Evolutionary conservation across 2,329 filamentous ascomycete genomes (phyloP), one percentile per base, ranked within the genome.

Genomic region (Trichoderma koningii): DNA sequence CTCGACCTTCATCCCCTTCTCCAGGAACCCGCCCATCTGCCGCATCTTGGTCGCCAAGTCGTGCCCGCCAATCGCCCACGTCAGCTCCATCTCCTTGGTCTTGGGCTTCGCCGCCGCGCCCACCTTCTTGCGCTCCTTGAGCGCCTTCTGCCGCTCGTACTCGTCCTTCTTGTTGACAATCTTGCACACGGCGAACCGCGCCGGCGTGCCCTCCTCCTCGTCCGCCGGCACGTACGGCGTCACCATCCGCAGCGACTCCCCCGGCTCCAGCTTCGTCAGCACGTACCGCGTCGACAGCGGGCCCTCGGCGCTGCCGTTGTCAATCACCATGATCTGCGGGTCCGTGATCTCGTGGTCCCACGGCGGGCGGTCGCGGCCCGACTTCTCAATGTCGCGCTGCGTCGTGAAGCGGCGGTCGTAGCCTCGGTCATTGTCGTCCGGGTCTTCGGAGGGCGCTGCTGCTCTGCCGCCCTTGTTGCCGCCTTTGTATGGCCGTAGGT

Each of bases 81-180:
- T 94, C 71, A 98, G 71, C 78, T 97, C 93, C n/a, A 97, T 76
- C 73, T 89, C 89, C 79, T 97, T 97, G 17, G 76, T 73, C 69
- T 80, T 82, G 42, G 78, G 66, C 69, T 76, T 74, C 67, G 78
- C 72, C 70, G 71, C 70, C 66, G 79, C 77, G 52, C 80, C 79
- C 69, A 73, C 80, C 70, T 77, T 76, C 67, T 79, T 78, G 68
- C 77, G 79, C 67, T 81, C 76, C 67, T 81, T 81, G 48, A 75
- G 69, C 56, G 76, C 74, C 69, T 80, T 76, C 66, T 78, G 76
- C 61, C 74, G 75, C 76, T 69, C 80, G 71, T 73, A 80, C 62
- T 83, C 77, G 1, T 80, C 83, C 52, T 76, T 75, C 70, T 87
- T 88, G 74, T 87, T 82, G 34, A 91, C 74, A 52, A 96, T 80